Conservation (phyloP, 768 basidiomycete genomes). For the Psilocybe sp. region DNA sequence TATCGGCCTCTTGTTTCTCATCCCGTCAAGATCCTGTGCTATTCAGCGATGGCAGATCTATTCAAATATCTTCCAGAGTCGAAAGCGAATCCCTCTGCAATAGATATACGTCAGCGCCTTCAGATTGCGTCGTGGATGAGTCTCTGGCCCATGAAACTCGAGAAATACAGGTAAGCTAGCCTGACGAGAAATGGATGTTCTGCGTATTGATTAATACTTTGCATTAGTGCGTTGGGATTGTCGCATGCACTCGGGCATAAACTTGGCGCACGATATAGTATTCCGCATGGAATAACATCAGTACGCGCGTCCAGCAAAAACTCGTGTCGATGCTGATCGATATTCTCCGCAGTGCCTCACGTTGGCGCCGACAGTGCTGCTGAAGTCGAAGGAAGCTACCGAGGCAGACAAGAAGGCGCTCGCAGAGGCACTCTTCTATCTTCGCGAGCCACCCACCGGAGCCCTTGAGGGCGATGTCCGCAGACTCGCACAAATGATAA, state of each 20-base stretch:
- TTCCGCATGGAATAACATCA: constrained; percentile 85
- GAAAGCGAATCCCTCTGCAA: constrained; percentile 52
- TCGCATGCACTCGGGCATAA: constrained; percentile 76
- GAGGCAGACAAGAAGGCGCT: constrained; percentile 63
- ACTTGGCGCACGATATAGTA: constrained; percentile 68
- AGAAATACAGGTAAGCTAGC: constrained; percentile 47
- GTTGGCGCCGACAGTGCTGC: constrained; percentile 56
- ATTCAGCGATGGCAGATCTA: constrained; percentile 65
- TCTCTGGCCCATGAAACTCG: constrained; percentile 61
- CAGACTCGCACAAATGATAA: constrained; percentile 51
- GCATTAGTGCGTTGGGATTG: constrained; percentile 60
- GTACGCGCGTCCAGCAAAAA: constrained; percentile 33
- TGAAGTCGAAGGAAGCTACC: constrained; percentile 57
- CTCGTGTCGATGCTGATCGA: constrained; percentile 1
- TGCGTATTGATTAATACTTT: background rate
- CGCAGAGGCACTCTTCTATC: constrained; percentile 54
- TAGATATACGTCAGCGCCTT: constrained; percentile 64
- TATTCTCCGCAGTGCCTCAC: constrained; percentile 57
- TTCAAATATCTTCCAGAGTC: constrained; percentile 71
- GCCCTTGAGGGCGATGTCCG: constrained; percentile 61
- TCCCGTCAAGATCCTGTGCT: constrained; percentile 63
- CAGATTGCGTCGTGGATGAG: constrained; percentile 82
- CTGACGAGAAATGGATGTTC: background rate
- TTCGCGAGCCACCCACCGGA: constrained; percentile 59
- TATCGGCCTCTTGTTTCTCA: constrained; percentile 54